Conservation (phyloP, 140 eudicot genomes). For the Cichorium intybus region DNA sequence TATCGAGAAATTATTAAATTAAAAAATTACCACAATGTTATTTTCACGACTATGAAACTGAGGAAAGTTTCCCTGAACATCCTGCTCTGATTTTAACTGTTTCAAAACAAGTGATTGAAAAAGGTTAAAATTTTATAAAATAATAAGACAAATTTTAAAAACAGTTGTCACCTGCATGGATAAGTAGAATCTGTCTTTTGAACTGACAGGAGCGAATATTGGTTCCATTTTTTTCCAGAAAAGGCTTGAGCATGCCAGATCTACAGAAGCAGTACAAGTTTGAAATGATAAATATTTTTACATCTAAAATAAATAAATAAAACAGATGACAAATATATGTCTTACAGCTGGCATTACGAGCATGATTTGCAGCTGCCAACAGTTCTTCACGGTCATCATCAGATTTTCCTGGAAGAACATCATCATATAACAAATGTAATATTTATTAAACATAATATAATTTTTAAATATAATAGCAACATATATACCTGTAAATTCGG, state of each 20-base stretch:
- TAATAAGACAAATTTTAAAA: background rate
- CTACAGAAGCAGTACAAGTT: slow-evolving; percentile 30
- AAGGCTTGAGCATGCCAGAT: slow-evolving; percentile 65
- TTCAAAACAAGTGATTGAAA: slow-evolving; percentile 21
- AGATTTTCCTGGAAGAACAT: slow-evolving; percentile 61
- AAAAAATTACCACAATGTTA: slow-evolving; percentile 39
- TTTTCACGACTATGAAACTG: slow-evolving; percentile 34
- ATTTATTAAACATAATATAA: background rate
- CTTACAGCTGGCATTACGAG: slow-evolving; percentile 74
- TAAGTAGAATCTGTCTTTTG: slow-evolving; percentile 58
- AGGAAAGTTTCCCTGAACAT: slow-evolving; percentile 36
- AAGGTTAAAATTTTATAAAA: slow-evolving; percentile 10
- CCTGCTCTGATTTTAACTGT: slow-evolving; percentile 69
- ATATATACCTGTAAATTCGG: slow-evolving; percentile 54
- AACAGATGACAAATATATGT: background rate
- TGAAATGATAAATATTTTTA: background rate
- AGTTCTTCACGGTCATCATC: slow-evolving; percentile 91
- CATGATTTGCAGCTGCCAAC: slow-evolving; percentile 68
- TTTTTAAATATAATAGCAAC: slow-evolving; percentile 4
- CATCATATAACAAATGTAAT: background rate
- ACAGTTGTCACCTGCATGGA: slow-evolving; percentile 58
- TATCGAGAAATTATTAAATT: slow-evolving; percentile 13
- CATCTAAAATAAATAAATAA: background rate
- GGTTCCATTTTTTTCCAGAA: slow-evolving; percentile 88
- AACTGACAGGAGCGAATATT: slow-evolving; percentile 52